Conservation (phyloP, 2,329 filamentous ascomycete genomes). For the Penicillium sp. region DNA sequence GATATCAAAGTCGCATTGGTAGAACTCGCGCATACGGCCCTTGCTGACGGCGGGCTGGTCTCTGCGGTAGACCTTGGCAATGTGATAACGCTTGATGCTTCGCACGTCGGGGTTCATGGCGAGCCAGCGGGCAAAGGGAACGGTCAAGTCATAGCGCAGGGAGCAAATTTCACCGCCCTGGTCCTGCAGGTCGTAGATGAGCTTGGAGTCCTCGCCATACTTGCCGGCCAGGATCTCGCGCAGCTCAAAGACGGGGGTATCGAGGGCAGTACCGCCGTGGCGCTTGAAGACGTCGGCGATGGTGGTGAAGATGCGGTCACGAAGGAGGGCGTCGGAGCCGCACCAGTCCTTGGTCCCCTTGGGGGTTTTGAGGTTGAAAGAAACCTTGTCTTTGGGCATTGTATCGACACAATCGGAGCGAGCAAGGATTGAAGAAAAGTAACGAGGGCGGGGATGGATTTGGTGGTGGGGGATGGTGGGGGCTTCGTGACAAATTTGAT, state of each 20-base stretch:
- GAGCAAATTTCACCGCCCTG: slow-evolving; percentile 85
- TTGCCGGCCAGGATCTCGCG: slow-evolving; percentile 84
- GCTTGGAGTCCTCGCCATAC: slow-evolving; percentile 88
- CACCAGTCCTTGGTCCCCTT: slow-evolving; percentile 90
- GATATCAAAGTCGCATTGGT: slow-evolving; percentile 97
- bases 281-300: slow-evolving; percentile 80
- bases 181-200: slow-evolving; percentile 86
- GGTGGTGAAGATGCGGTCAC: slow-evolving; percentile 74
- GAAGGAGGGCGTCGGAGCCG: slow-evolving; percentile 73
- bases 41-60: slow-evolving; percentile 85
- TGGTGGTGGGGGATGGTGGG: slow-evolving; percentile 30
- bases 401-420: slow-evolving; percentile 18
- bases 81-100: slow-evolving; percentile 90
- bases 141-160: slow-evolving; percentile 81
- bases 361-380: slow-evolving; percentile 76
- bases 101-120: slow-evolving; percentile 84
- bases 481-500: slow-evolving; percentile 29
- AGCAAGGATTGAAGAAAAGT: slow-evolving; percentile 22
- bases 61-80: slow-evolving; percentile 84
- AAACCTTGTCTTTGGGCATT: slow-evolving; percentile 41
- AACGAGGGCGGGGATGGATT: slow-evolving; percentile 27
- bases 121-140: slow-evolving; percentile 87
- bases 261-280: slow-evolving; percentile 75
- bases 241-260: slow-evolving; percentile 81
- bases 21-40: slow-evolving; percentile 92